These are phyloP conservation scores for Teratosphaeriaceae sp. DNA, from an alignment of 2,329 filamentous ascomycete species.

Conservation along the genomic window DNA sequence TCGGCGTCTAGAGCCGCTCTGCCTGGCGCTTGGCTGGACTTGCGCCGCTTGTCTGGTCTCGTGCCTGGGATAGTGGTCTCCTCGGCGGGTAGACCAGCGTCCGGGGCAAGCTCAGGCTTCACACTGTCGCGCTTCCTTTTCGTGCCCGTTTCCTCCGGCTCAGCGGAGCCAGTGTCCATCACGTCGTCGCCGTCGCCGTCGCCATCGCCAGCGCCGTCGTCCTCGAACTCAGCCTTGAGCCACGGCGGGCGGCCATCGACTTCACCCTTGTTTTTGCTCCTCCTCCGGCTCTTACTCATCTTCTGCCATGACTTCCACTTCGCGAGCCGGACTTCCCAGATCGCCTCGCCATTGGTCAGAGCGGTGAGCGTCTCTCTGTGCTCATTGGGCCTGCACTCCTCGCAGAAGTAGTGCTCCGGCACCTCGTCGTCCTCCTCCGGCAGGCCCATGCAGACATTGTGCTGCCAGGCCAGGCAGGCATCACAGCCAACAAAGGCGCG, in stretches of 20 bases:
- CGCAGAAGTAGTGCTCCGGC: constrained; percentile 84
- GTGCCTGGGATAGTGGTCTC: constrained; percentile 13
- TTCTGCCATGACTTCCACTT: constrained; percentile 49
- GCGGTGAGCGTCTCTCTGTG: constrained; percentile 75
- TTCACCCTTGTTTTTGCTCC: constrained; percentile 41
- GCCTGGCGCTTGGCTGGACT: constrained; percentile 23
- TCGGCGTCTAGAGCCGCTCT: constrained; percentile 21
- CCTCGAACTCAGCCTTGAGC: constrained; percentile 25
- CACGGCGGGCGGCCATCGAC: constrained; percentile 24
- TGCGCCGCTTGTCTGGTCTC: constrained; percentile 30
- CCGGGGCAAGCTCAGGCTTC: constrained; percentile 9
- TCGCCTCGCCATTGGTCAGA: constrained; percentile 72
- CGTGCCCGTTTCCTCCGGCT: constrained; percentile 15
- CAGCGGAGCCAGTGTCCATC: constrained; percentile 2
- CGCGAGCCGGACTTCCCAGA: constrained; percentile 58
- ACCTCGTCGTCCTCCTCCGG: constrained; percentile 64
- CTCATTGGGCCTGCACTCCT: constrained; percentile 76
- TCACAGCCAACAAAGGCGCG: constrained; percentile 97
- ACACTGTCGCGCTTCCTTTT: constrained; percentile 28
- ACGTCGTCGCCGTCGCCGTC: constrained; percentile 4
- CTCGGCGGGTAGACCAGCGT: constrained; percentile 12
- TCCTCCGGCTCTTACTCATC: constrained; percentile 54
- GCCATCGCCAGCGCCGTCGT: too few species aligned
- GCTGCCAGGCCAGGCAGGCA: constrained; percentile 88
- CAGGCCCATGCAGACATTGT: constrained; percentile 92